phyloP scores from a whole-genome alignment of 176 grass and related monocot genomes.

The Paspalum vaginatum region DNA sequence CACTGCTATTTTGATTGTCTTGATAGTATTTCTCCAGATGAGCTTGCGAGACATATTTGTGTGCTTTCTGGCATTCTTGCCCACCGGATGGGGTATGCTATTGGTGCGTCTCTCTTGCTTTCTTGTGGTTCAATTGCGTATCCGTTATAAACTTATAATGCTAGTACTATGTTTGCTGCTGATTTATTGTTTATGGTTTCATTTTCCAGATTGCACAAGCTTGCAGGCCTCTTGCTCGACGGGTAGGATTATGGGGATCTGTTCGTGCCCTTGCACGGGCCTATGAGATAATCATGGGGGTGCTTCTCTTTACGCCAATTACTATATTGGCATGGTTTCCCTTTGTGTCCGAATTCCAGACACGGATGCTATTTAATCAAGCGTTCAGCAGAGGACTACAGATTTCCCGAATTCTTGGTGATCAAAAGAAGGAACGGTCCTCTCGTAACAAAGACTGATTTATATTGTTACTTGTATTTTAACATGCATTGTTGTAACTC shows the following conservation, averaged over 20 bases:
- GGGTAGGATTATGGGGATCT: conserved; percentile 70
- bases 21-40: conserved; percentile 76
- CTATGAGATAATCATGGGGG: conserved; percentile 79
- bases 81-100: conserved; percentile 92
- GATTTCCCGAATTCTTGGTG: conserved; percentile 94
- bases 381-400: conserved; percentile 90
- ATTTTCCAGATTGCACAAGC: conserved; percentile 80
- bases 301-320: conserved; percentile 72
- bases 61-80: conserved; percentile 79
- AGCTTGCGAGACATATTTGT: conserved; percentile 76
- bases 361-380: conserved; percentile 93
- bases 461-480: neutral
- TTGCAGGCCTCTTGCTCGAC: conserved; percentile 51
- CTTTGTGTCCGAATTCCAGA: conserved; percentile 88
- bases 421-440: conserved; percentile 64
- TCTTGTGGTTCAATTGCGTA: conserved; percentile 18
- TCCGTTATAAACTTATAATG: neutral
- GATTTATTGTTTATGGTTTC: neutral
- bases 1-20: conserved; percentile 59
- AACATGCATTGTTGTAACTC: conserved; percentile 25
- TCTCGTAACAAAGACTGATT: conserved; percentile 66
- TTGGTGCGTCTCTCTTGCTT: conserved; percentile 57
- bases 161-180: conserved; percentile 1
- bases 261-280: conserved; percentile 80
- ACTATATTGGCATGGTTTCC: conserved; percentile 88